Base-by-base conservation (phyloP, 805 yeast species). In the Komagataella populi region DNA sequence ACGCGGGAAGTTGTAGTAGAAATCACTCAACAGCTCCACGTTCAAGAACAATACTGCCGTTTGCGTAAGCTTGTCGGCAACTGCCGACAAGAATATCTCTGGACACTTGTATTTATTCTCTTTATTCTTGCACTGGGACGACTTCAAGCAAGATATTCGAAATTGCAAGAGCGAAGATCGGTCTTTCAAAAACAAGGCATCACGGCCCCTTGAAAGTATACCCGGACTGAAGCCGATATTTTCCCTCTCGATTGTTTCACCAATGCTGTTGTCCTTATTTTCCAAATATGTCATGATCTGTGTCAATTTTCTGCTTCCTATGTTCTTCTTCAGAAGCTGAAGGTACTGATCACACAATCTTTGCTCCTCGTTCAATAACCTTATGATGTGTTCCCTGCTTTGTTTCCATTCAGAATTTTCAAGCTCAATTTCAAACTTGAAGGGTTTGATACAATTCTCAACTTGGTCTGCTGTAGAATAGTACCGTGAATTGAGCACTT, bases 391-490 rank as follows among this genome's bases (percentile, higher is more conserved):
- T 36, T 86, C 95, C 54, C 87, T 79, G 44, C 96, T 83, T 6
- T 76, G 62, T 30, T 71, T 68, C 99, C 99, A 93, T 64, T 93
- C 99, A 45, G 96, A 74, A 58, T 90, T 96, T 62, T 93, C 98
- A 49, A 93, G 79, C 61, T 93, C 99, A 54, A 93, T 90, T 62
- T 93, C 99, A 64, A 91, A 93, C 69, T 93, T 93, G 70, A 84
- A 93, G 2, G 99, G 99, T 64, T 93, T 93, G 60, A 93, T 91
- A 69, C 98, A 90, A 66, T 95, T 93, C 61, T 93, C 99, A 6
- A 93, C 98, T 65, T 93, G 99, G 64, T 95, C 99, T 0, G 99
- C 95, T 0, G 99, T 91, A 1, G 96, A 83, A 56, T 82, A 87
- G 63, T 77, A 93, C 56, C 91, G 80, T 23, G 85, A 70, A 55